Evolutionary conservation across 1,284 basidiomycete genomes (phyloP), one percentile per base, ranked within the genome.

Genomic region (Malassezia brasiliensis): DNA sequence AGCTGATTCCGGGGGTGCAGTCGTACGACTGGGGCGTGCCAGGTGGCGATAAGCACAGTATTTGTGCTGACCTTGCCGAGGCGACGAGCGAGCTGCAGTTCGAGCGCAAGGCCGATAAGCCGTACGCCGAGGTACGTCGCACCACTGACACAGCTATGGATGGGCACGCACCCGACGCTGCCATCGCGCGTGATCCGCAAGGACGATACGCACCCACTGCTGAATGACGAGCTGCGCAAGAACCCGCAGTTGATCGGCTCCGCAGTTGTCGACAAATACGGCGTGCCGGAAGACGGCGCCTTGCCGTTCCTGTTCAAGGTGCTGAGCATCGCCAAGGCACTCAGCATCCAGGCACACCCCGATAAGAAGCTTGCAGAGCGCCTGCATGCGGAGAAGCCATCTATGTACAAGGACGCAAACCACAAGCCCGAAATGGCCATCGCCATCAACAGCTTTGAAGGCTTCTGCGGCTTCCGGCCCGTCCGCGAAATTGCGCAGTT

Each of bases 391-490:
- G 80, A 83, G 65, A 80, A 83, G 56, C 89, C 90, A 0, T 81
- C 88, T 47, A 81, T 94, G 55, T 96, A 96, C 78, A 93, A 90
- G 79, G 89, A 96, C 76, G 81, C 83, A 12, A 94, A 94, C 69
- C 90, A 94, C 71, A 96, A 96, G 77, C 94, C 94, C 3, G 94
- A 99, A 76, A 94, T 99, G 89, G 90, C 91, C 11, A 82, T 98
- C 48, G 94, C 94, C 1, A 77, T 99, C 52, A 91, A 90, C 0
- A 82, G 85, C 7, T 98, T 98, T 79, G 80, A 80, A 36, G 94
- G 88, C 0, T 81, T 98, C 70, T 94, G 90, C 71, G 90, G 90
- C 31, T 96, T 94, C 78, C 80, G 85, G 11, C 90, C 90, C 4
- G 80, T 90, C 1, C 70, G 79, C 0, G 78, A 83, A 50, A 88